These are phyloP conservation scores for Agaricales sp. DNA, from an alignment of 1,284 basidiomycete species.

Conservation along the genomic window DNA sequence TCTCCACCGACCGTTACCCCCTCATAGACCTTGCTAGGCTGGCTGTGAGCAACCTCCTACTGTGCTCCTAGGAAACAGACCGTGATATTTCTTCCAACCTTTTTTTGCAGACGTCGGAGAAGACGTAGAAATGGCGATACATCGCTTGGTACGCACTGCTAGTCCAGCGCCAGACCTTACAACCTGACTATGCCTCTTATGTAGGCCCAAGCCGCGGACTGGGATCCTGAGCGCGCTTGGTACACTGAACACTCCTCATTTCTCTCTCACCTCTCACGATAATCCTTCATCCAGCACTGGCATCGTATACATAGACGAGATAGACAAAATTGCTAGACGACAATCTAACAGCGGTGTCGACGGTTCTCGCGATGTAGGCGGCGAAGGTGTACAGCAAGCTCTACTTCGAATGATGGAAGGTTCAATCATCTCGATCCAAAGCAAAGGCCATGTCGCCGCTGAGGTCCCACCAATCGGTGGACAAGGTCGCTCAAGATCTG, in stretches of 20 bases:
- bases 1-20: too few relatives aligned
- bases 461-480: slow-evolving; percentile 32
- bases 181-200: slow-evolving; percentile 4
- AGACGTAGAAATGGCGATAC: slow-evolving; percentile 86
- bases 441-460: slow-evolving; percentile 45
- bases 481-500: slow-evolving; percentile 36
- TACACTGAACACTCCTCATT: slow-evolving; percentile 15
- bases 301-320: slow-evolving; percentile 94
- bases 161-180: slow-evolving; percentile 4
- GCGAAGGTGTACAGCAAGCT: slow-evolving; percentile 94
- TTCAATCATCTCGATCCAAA: slow-evolving; percentile 70
- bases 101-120: slow-evolving; percentile 75
- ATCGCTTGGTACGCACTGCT: slow-evolving; percentile 53
- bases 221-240: slow-evolving; percentile 78
- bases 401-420: slow-evolving; percentile 92
- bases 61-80: slow-evolving; percentile 2
- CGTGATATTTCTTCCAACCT: slow-evolving; percentile 4
- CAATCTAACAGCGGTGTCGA: slow-evolving; percentile 50
- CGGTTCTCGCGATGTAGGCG: slow-evolving; percentile 83
- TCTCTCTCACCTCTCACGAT: slow-evolving; percentile 4
- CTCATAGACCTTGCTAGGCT: slow-evolving; percentile 28
- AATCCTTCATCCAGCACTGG: slow-evolving; percentile 47
- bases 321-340: slow-evolving; percentile 85
- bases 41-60: slow-evolving; percentile 52
- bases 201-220: slow-evolving; percentile 78